A percentile compares a stretch with the other conserved stretches of the same genome.
Evolutionary conservation across 208 protist species (phyloP).

Genomic region (Trypanosoma scelopori): DNA sequence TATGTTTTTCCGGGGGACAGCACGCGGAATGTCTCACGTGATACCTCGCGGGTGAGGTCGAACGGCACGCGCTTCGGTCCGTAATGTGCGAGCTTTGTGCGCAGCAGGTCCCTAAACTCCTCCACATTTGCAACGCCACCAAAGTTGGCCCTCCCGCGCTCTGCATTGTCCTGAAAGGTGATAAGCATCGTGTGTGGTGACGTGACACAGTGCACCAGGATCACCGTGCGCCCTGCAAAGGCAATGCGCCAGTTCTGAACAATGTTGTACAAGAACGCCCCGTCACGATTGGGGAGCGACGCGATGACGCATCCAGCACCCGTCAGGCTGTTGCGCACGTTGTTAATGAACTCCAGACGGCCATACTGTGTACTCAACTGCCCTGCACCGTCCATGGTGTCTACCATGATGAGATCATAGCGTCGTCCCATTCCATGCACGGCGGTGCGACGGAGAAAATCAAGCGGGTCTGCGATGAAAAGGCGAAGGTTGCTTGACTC

Average conservation of each 20-base stretch:
- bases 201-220: slow-evolving; percentile 83
- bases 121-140: slow-evolving; percentile 67
- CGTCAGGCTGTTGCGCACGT: slow-evolving; percentile 67
- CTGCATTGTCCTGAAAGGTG: slow-evolving; percentile 82
- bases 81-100: slow-evolving; percentile 75
- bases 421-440: slow-evolving; percentile 24
- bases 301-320: slow-evolving; percentile 63
- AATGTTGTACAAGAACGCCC: slow-evolving; percentile 68
- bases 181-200: slow-evolving; percentile 84
- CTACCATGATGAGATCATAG: slow-evolving; percentile 81
- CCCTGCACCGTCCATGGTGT: slow-evolving; percentile 68
- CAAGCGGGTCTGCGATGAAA: slow-evolving; percentile 59
- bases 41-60: slow-evolving; percentile 75
- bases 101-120: slow-evolving; percentile 82
- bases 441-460: slow-evolving; percentile 57
- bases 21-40: slow-evolving; percentile 65
- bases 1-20: slow-evolving; percentile 67
- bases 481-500: slow-evolving; percentile 73
- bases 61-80: slow-evolving; percentile 72
- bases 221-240: slow-evolving; percentile 70
- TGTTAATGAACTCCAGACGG: slow-evolving; percentile 78
- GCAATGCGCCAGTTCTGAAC: slow-evolving; percentile 88
- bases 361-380: slow-evolving; percentile 68
- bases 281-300: slow-evolving; percentile 74
- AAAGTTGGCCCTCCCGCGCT: slow-evolving; percentile 69